These are phyloP conservation scores for Chaetomium olivaceum DNA, from an alignment of 2,329 filamentous ascomycete species.

Conservation along the genomic window DNA sequence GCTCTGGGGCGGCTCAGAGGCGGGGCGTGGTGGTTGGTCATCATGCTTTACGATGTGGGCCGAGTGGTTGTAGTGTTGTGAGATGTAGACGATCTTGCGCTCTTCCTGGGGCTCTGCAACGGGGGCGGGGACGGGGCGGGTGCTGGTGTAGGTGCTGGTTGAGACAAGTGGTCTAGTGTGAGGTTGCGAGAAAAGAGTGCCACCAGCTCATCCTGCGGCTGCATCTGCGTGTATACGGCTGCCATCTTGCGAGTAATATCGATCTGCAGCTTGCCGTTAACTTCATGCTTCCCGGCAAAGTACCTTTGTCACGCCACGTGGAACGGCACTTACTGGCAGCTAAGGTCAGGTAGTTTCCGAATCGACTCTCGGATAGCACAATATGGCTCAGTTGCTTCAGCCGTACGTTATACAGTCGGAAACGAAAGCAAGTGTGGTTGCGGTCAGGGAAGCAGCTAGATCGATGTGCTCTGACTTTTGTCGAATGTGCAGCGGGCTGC, in stretches of 20 bases:
- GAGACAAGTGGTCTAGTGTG: constrained; percentile 55
- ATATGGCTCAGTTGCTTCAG: neutral
- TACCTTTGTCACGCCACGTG: neutral
- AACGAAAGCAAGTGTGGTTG: neutral
- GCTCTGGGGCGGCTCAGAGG: constrained; percentile 53
- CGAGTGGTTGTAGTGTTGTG: constrained; percentile 83
- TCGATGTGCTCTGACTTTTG: constrained; percentile 12
- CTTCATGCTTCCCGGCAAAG: neutral
- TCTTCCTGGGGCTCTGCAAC: constrained; percentile 34
- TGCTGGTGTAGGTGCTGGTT: constrained; percentile 15
- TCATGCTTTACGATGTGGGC: constrained; percentile 58
- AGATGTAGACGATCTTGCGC: constrained; percentile 66
- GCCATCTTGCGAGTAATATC: constrained; percentile 41
- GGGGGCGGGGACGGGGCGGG: constrained; percentile 31
- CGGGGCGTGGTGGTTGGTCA: constrained; percentile 46
- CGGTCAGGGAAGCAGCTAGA: constrained; percentile 16
- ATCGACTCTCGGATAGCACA: neutral
- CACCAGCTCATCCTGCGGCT: constrained; percentile 80
- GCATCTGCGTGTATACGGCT: constrained; percentile 50
- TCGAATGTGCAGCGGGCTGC: constrained; percentile 25
- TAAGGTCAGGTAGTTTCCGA: too few relatives aligned
- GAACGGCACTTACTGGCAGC: constrained; percentile 10
- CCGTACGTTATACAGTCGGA: neutral
- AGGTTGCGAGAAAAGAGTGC: constrained; percentile 76
- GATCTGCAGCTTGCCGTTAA: constrained; percentile 24